Conservation (phyloP, 768 basidiomycete genomes). For the Guyanaporus albipodus region DNA sequence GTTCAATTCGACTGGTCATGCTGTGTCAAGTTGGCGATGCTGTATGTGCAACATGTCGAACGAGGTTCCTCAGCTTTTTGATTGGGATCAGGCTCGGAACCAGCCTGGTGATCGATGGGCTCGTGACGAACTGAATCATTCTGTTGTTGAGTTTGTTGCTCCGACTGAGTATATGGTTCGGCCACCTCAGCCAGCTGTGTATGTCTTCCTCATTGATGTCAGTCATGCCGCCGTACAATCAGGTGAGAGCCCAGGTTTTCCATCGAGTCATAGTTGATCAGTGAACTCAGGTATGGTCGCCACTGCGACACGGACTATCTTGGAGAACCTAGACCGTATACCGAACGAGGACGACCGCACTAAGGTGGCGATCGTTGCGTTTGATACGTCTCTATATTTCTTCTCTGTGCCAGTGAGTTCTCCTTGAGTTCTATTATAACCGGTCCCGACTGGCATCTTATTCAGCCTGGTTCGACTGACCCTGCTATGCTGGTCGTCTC, state of each 20-base stretch:
- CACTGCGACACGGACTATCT: conserved; percentile 92
- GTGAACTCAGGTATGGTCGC: conserved; percentile 83
- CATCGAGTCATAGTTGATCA: background rate
- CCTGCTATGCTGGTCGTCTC: conserved; percentile 96
- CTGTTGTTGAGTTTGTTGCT: conserved; percentile 95
- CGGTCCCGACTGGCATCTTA: background rate
- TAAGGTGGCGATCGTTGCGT: conserved; percentile 89
- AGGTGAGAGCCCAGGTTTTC: conserved; percentile 42
- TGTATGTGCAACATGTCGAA: conserved; percentile 99
- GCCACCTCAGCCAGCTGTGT: conserved; percentile 95
- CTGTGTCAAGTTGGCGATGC: conserved; percentile 78
- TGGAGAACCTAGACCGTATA: conserved; percentile 92
- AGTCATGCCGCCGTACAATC: conserved; percentile 89
- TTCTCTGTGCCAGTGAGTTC: conserved; percentile 75
- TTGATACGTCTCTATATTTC: conserved; percentile 91
- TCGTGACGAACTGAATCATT: conserved; percentile 88
- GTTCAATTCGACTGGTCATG: conserved; percentile 1
- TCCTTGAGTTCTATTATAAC: background rate
- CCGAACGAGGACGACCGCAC: conserved; percentile 94
- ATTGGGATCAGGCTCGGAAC: conserved; percentile 94
- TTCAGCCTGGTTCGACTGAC: conserved; percentile 65
- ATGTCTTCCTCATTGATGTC: conserved; percentile 96
- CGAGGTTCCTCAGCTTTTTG: conserved; percentile 96
- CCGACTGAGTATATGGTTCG: conserved; percentile 99
- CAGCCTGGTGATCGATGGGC: conserved; percentile 95